Base-by-base conservation (phyloP, 371 early-diverging fungal species). In the Catenaria anguillulae region DNA sequence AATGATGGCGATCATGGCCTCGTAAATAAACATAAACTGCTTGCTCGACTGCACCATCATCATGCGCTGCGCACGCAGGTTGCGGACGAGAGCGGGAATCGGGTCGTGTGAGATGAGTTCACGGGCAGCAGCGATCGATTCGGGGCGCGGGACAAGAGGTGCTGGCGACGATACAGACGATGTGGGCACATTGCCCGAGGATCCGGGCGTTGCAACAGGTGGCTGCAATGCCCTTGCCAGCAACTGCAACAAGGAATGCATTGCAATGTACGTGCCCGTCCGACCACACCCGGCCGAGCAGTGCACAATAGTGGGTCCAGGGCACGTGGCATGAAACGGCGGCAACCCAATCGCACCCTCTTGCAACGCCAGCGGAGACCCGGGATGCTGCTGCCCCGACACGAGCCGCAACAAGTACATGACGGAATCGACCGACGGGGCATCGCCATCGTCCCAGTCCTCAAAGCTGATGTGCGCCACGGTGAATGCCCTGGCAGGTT, bases 261-360 rank as follows among this genome's bases (percentile, higher is more conserved):
- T 75, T 1, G 77, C 76, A 64, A 90, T 89, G 71, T 96, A 96
- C 0, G 93, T 89, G 2, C 98, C 99, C 0, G 98, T 95, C 37
- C 99, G 77, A 4, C 99, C 99, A 66, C 94, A 92, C 6, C 99
- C 99, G 10, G 99, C 99, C 65, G 69, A 64, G 66, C 86, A 85
- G 58, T 50, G 52, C 31, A 50, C 52, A 3, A 50, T 17, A 17
- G 31, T 31, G 31, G 52, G 52, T 40, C n/a, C n/a, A n/a, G n/a
- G n/a, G n/a, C n/a, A n/a, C n/a, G n/a, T n/a, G n/a, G n/a, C n/a
- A n/a, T n/a, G n/a, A n/a, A n/a, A n/a, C n/a, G n/a, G n/a, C 24
- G 46, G 46, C n/a, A 19, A 23, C 46, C n/a, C n/a, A n/a, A n/a
- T 43, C 21, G 43, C 21, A 17, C 43, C n/a, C n/a, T n/a, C n/a